Evolutionary conservation across 805 yeast species (phyloP), one percentile per base, ranked within the genome.

Genomic region (Barnettozyma californica): DNA sequence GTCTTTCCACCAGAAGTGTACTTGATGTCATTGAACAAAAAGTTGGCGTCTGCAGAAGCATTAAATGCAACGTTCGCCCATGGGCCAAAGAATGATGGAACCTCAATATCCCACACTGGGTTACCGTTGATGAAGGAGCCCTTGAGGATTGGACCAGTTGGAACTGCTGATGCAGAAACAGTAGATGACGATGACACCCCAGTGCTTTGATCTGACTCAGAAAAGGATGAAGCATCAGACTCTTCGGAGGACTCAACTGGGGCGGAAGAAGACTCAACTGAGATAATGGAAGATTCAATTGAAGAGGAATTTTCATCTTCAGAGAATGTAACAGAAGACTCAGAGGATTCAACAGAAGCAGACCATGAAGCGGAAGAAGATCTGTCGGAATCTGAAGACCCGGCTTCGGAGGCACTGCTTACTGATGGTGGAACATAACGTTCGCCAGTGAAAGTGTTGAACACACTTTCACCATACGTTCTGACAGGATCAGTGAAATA

Each of bases 51-150:
- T 8, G 38, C 33, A 26, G 20, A n/a, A 26, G 40, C 50, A 14
- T 29, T 31, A 21, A 40, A 40, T n/a, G 26, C 40, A 26, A 54
- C 44, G n/a, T 45, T 42, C 18, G 49, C 41, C 61, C 61, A 56
- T 49, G 60, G 60, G 9, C 57, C 56, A 35, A 55, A 49, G n/a
- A 29, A 41, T 25, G 54, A 55, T 50, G 61, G 60, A 47, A 58
- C 33, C 18, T 38, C 13, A 13, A 54, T 5, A 9, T 35, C 43
- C 58, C 58, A 57, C 29, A 40, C 39, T 44, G 54, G 55, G 29
- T 45, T 42, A 35, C 53, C 56, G 18, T 41, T 45, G 19, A 23
- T 21, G 26, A 49, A 45, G 11, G 33, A 26, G 33, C 59, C 58
- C 20, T 44, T 23, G n/a, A 50, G 16, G 14, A 27, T 43, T 25